These are phyloP conservation scores for Rhizophagus sp. DNA, from an alignment of 192 early-diverging fungal species.

Conservation along the genomic window DNA sequence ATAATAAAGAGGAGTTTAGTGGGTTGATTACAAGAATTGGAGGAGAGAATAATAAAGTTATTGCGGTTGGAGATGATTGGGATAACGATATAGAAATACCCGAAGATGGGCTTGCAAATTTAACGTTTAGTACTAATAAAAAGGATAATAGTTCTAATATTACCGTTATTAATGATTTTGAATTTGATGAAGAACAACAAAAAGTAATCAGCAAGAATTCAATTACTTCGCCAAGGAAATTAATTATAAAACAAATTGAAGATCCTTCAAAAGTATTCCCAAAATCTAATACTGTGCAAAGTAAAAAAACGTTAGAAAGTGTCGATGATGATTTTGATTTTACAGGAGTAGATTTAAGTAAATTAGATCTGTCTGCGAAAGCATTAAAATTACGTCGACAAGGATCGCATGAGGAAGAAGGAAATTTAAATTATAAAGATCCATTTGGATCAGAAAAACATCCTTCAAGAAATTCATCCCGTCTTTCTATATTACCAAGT, in stretches of 20 bases:
- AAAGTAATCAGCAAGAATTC: neutral
- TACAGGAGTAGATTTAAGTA: neutral
- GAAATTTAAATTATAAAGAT: neutral
- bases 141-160: neutral
- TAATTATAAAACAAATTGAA: neutral
- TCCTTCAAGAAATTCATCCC: neutral
- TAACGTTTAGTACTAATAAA: neutral
- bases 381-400: neutral
- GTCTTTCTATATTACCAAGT: neutral
- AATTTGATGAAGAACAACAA: neutral
- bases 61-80: neutral
- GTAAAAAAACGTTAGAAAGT: neutral
- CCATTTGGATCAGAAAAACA: neutral
- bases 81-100: slow-evolving; percentile 15
- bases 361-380: neutral
- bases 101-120: neutral
- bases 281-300: neutral
- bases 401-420: neutral
- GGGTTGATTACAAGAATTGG: neutral
- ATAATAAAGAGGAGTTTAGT: neutral
- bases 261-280: neutral
- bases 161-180: neutral
- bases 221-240: neutral
- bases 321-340: slow-evolving; percentile 18
- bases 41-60: neutral